Evolutionary conservation across 116 monocot species (phyloP), one percentile per base, ranked within the genome.

Genomic region (Zostera marina): DNA sequence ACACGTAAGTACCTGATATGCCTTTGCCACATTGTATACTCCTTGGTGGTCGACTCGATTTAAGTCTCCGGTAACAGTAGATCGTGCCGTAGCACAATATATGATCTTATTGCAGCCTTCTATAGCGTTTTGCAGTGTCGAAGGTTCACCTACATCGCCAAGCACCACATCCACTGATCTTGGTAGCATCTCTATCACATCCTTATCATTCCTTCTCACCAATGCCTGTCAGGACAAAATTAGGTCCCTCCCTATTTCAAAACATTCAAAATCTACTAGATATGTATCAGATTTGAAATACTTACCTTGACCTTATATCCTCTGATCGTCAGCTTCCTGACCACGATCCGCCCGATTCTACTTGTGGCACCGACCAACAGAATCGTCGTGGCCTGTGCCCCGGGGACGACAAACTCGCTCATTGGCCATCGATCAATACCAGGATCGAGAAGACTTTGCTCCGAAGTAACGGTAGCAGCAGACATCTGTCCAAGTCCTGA

Each of bases 231-330:
- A 32, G 3, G 9, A 9, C 14, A 14, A 11, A 14, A 26, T 25
- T 15, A 20, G 20, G 15, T 32, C 23, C 22, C 55, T 55, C 55
- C 22, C 23, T 9, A 25, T 26, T 7, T 23, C 20, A 55, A 11
- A 13, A 8, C 19, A 51, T 19, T 2, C 16, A 15, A 51, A 49
- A 12, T 2, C 17, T 51, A 8, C 17, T 19, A 51, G 5, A 19
- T 3, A 32, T 32, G 32, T 2, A 32, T 32, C 32, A 32, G 32
- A 32, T 32, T 32, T 32, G 0, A 32, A 32, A 32, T 8, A 17
- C 48, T 40, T 52, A 93, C 93, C 93, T 88, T 96, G 54, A 96
- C 96, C 38, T 70, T 89, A 79, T 96, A 96, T 4, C 96, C 96
- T 25, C 96, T 72, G 22, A 96, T 77, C 96, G 83, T 80, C 66